A percentile compares a stretch with the other conserved stretches of the same genome.
Evolutionary conservation across 345 rosid genomes (phyloP).

Genomic region (Salix dunnii): DNA sequence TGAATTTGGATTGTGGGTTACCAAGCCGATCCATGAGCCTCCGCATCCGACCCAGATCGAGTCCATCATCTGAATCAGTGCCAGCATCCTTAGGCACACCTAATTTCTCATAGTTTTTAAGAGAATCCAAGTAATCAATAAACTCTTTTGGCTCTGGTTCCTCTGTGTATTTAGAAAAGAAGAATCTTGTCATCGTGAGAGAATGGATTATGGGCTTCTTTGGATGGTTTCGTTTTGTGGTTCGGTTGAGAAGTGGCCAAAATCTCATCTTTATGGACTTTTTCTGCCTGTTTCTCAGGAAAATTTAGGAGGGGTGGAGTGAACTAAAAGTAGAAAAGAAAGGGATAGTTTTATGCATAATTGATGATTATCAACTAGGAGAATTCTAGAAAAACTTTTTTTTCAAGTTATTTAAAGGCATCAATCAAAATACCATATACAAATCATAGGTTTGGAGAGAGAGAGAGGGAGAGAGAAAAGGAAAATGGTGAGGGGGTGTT

Average conservation of each 20-base stretch:
- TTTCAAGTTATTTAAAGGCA: too few species aligned
- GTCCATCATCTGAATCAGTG: slow-evolving; percentile 76
- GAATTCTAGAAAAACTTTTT: too few species aligned
- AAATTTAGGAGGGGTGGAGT: not conserved
- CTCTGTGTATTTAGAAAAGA: slow-evolving; percentile 27
- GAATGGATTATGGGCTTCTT: not conserved
- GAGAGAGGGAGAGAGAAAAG: too few species aligned
- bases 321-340: too few species aligned
- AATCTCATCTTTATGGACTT: slow-evolving; percentile 16
- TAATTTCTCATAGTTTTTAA: slow-evolving; percentile 77
- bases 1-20: slow-evolving; percentile 68
- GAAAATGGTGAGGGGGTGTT: too few species aligned
- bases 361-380: too few species aligned
- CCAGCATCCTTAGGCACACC: slow-evolving; percentile 88
- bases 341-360: too few species aligned
- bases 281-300: not conserved
- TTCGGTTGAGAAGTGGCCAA: slow-evolving; percentile 10
- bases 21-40: slow-evolving; percentile 70
- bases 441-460: too few species aligned
- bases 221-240: not conserved
- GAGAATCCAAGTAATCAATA: slow-evolving; percentile 61
- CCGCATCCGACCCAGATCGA: slow-evolving; percentile 77
- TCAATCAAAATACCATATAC: too few species aligned
- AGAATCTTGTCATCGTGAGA: not conserved
- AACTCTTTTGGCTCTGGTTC: slow-evolving; percentile 59